Evolutionary conservation across 139 green algal genomes (phyloP), one percentile per base, ranked within the genome.

Genomic region (Limnomonas spitsbergensis): DNA sequence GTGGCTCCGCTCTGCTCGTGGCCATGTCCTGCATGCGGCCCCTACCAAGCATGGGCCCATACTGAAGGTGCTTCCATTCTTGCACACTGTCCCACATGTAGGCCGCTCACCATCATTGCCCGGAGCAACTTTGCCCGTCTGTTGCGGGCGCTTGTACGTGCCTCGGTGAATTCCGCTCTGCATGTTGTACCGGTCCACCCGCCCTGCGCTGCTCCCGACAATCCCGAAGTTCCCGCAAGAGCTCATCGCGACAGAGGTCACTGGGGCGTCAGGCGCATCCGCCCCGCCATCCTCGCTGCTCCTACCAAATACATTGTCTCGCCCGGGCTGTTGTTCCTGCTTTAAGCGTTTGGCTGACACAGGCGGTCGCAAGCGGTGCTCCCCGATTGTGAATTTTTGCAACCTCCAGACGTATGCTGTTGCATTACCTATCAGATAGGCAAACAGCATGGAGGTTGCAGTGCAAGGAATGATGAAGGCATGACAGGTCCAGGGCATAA

Each of bases 181-280:
- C 90, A 99, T 87, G 90, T 99, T 99, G 88, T 97, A 99, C 1
- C 92, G 56, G 86, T 99, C 90, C 38, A 99, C 52, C 2, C 86
- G 88, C 0, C 96, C 96, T 0, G 31, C 47, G 2, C 40, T 66
- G 24, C 53, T 90, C 27, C 95, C 96, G 29, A 99, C 91, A 27
- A 99, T 52, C 0, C 86, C 96, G 86, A 97, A 99, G 88, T 99
- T 99, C 66, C 96, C 96, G 84, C 96, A 99, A 67, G 77, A 77
- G 82, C 83, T 94, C 39, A 97, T 77, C 14, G 69, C 69, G 7
- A 76, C 69, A 29, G 26, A 47, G 9, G 69, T 76, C 9, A 53
- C 69, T 29, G 69, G 69, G 37, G 47, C 38, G 56, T 32, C 52
- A 66, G 73, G 4, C 39, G 31, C 7, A 20, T 27, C 61, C 32